These are phyloP conservation scores for Zea luxurians DNA, from an alignment of 176 grass and related monocot genomes.

Conservation along the genomic window DNA sequence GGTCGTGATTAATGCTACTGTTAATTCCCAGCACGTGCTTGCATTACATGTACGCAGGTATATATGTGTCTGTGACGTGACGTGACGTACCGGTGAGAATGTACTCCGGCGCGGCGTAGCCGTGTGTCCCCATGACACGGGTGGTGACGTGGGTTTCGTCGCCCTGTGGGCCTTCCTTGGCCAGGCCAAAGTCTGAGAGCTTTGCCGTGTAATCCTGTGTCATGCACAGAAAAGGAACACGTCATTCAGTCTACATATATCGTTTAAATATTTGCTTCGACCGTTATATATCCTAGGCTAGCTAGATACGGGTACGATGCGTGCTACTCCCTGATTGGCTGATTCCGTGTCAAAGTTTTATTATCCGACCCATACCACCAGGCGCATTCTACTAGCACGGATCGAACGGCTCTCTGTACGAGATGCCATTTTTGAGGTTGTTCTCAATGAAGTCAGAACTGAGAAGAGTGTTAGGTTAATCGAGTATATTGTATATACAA, in stretches of 20 bases:
- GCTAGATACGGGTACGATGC: not conserved
- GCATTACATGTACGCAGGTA: not conserved
- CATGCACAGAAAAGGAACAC: no score
- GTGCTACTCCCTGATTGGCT: not conserved
- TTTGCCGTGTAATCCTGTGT: slow-evolving; percentile 90
- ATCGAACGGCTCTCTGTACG: not conserved
- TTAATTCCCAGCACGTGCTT: no score
- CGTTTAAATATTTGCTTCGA: not conserved
- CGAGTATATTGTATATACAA: not conserved
- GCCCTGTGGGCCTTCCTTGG: slow-evolving; percentile 74
- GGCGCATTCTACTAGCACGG: not conserved
- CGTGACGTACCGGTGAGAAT: slow-evolving; percentile 61
- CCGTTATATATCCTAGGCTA: not conserved
- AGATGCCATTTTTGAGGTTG: not conserved
- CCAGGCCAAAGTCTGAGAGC: slow-evolving; percentile 91
- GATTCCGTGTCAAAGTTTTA: slow-evolving; percentile 26
- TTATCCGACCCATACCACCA: no score
- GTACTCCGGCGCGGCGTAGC: slow-evolving; percentile 93
- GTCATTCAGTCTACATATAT: not conserved
- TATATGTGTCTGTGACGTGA: not conserved
- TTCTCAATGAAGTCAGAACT: not conserved
- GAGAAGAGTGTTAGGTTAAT: not conserved
- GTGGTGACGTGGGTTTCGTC: slow-evolving; percentile 77
- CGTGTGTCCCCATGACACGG: slow-evolving; percentile 86
- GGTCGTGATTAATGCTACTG: not conserved